phyloP scores from a whole-genome alignment of 2,329 filamentous ascomycete species.

The Sphaerostilbella broomeana region DNA sequence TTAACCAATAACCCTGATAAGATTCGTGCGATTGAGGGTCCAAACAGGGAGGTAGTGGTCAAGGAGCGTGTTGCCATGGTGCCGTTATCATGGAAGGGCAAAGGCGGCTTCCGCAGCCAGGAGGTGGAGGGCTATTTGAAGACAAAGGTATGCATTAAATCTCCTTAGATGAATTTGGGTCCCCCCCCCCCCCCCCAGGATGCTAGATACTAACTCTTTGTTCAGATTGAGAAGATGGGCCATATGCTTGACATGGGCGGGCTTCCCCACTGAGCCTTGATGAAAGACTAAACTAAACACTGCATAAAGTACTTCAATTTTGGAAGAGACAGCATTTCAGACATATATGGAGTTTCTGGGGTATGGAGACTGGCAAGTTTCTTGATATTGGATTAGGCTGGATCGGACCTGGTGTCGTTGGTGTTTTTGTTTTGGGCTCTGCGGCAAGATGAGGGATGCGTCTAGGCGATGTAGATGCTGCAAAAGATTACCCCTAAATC shows the following conservation, averaged over 20 bases:
- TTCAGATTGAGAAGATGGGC: conserved; percentile 79
- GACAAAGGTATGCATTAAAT: conserved; percentile 77
- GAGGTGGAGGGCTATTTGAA: conserved; percentile 92
- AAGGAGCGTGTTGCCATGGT: conserved; percentile 93
- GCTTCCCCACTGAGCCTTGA: conserved; percentile 3
- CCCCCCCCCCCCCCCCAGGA: no score
- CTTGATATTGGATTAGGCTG: no score
- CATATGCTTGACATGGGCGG: conserved; percentile 61
- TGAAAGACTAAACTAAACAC: no score
- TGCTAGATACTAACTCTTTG: conserved; percentile 22
- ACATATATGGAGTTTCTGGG: conserved; percentile 8
- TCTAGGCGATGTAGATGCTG: no score
- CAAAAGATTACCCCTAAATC: no score
- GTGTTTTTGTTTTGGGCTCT: not conserved
- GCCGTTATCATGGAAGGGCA: conserved; percentile 83
- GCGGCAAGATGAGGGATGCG: no score
- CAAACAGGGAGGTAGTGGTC: conserved; percentile 79
- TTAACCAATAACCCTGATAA: conserved; percentile 98
- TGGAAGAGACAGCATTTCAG: no score
- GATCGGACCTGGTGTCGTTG: no score
- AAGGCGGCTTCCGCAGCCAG: conserved; percentile 73
- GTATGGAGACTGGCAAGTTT: not conserved
- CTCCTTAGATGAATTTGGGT: no score
- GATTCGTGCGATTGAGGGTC: conserved; percentile 87
- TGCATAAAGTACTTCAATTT: no score